These are phyloP conservation scores for Eucalyptus virginea DNA, from an alignment of 345 rosid species.

Conservation along the genomic window DNA sequence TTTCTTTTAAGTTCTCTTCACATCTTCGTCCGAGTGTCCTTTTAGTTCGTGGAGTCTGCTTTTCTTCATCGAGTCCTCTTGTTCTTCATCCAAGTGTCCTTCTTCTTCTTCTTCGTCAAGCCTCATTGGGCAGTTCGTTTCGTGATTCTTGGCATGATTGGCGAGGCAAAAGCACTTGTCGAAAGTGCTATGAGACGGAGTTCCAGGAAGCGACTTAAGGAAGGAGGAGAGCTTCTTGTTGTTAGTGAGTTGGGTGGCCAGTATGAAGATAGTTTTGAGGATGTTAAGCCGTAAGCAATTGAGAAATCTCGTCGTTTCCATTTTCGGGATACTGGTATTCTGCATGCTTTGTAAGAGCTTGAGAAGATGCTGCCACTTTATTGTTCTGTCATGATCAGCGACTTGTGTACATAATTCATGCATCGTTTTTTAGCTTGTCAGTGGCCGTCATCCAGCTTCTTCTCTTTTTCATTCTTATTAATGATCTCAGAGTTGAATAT, in stretches of 20 bases:
- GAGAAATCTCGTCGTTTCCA: not conserved
- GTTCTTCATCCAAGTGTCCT: not conserved
- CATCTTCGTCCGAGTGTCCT: not conserved
- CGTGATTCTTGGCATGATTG: constrained; percentile 39
- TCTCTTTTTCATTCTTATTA: not conserved
- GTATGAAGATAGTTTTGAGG: constrained; percentile 69
- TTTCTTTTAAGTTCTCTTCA: not conserved
- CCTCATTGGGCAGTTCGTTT: constrained; percentile 40
- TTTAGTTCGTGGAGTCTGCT: not conserved
- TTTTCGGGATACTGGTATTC: not conserved
- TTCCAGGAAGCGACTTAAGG: constrained; percentile 15
- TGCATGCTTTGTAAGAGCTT: not conserved
- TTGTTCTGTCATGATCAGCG: not conserved
- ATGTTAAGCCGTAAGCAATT: constrained; percentile 46
- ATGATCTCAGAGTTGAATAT: not conserved
- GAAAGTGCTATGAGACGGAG: constrained; percentile 1
- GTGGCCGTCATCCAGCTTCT: not conserved
- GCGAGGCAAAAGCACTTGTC: constrained; percentile 25
- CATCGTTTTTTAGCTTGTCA: not conserved
- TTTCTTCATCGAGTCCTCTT: too few relatives aligned
- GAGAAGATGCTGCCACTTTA: not conserved
- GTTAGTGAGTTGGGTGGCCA: constrained; percentile 59
- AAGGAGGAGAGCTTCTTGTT: constrained; percentile 29
- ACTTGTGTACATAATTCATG: not conserved
- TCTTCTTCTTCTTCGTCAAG: not conserved